Percentiles rank a stretch among this genome's conserved stretches.
phyloP scores from a whole-genome alignment of 1,284 basidiomycete species.

The Cryptococcus deneoformans region DNA sequence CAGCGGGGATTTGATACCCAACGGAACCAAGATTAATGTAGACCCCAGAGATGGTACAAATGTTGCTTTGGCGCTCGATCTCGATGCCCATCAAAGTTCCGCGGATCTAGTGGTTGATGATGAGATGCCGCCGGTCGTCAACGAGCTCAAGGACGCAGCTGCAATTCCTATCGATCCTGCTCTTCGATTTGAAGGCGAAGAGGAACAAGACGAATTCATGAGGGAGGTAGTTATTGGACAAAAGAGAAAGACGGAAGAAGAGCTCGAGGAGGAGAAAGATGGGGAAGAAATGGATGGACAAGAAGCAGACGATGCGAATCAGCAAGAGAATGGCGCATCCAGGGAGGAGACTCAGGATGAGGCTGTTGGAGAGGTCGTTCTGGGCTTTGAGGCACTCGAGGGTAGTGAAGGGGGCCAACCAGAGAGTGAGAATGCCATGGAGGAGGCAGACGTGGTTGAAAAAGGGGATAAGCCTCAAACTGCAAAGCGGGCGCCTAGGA shows the following conservation, averaged over 20 bases:
- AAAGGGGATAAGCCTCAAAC: not conserved
- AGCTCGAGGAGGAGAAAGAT: not conserved
- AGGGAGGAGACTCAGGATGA: not conserved
- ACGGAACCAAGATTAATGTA: not conserved
- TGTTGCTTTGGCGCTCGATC: not conserved
- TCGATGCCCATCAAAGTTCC: not conserved
- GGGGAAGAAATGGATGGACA: constrained; percentile 4
- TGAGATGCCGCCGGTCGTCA: not conserved
- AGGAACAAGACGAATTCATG: constrained; percentile 4
- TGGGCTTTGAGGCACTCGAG: not conserved
- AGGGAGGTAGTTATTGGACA: constrained; percentile 8
- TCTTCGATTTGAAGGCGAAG: not conserved
- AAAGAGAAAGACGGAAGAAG: constrained; percentile 14
- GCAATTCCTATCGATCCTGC: not conserved
- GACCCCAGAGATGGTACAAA: not conserved
- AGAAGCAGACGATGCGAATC: not conserved
- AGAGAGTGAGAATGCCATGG: constrained; percentile 6
- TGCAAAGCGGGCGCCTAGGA: constrained; percentile 9
- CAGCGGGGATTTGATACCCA: not conserved
- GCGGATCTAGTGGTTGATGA: not conserved
- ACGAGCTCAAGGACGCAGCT: not conserved
- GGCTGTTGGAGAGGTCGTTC: not conserved
- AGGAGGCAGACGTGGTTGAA: constrained; percentile 2
- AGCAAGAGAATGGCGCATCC: not conserved
- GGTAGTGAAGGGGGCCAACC: not conserved